These are phyloP conservation scores for Vigna reflexopilosa DNA, from an alignment of 306 rosid genomes.

Conservation along the genomic window DNA sequence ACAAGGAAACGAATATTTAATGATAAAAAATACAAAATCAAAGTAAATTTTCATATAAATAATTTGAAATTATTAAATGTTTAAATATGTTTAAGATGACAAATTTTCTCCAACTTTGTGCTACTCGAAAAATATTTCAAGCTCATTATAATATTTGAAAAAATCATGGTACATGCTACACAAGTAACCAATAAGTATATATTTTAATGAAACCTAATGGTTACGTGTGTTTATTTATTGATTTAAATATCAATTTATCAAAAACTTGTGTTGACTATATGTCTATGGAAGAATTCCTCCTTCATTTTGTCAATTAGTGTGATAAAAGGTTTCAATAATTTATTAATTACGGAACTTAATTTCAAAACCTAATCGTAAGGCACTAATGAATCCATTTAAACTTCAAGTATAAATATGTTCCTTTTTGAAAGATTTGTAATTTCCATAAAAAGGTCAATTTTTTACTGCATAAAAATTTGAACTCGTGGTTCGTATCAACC, in stretches of 20 bases:
- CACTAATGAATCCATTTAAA: background rate
- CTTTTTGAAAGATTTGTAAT: background rate
- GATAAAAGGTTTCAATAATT: background rate
- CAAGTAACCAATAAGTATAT: too few species aligned
- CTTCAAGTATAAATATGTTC: background rate
- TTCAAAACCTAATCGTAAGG: background rate
- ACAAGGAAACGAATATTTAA: too few species aligned
- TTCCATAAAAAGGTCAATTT: background rate
- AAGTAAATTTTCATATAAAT: too few species aligned
- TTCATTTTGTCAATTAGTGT: constrained; percentile 3
- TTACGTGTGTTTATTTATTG: background rate
- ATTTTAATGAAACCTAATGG: too few species aligned
- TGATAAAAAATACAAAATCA: too few species aligned
- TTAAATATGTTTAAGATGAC: too few species aligned
- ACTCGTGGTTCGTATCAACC: background rate
- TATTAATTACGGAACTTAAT: background rate
- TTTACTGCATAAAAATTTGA: background rate
- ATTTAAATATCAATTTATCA: background rate
- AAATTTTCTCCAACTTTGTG: too few species aligned
- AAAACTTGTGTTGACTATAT: background rate
- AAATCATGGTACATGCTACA: too few species aligned
- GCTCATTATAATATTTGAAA: too few species aligned
- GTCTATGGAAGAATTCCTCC: background rate
- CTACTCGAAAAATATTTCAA: too few species aligned
- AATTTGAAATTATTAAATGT: too few species aligned